Conservation (phyloP, 768 basidiomycete species). For the Favolaschia claudopus region DNA sequence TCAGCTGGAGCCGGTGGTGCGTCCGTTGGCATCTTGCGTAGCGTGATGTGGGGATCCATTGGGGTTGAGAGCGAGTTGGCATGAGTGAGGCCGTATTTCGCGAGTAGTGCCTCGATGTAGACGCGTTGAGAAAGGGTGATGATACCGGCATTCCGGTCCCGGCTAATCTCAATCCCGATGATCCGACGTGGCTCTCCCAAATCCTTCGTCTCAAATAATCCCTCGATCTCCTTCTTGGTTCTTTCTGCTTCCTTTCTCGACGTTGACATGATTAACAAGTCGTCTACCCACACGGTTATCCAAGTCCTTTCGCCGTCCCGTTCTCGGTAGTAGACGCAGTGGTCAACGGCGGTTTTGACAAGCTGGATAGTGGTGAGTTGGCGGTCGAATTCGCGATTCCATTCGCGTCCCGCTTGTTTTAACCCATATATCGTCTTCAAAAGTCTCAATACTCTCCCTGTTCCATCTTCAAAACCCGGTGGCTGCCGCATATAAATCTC, state of each 20-base stretch:
- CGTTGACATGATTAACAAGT: conserved; percentile 26
- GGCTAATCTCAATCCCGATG: conserved; percentile 33
- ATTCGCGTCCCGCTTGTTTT: conserved; percentile 28
- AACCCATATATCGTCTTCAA: conserved; percentile 13
- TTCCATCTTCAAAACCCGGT: conserved; percentile 14
- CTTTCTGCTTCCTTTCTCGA: not conserved
- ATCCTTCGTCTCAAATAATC: conserved; percentile 28
- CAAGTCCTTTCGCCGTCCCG: conserved; percentile 6
- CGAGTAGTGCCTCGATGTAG: not conserved
- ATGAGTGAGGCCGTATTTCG: not conserved
- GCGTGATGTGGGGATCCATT: not conserved
- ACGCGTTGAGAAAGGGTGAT: not conserved
- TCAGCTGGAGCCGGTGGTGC: not conserved
- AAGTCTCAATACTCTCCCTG: conserved; percentile 10
- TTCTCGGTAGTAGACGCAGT: conserved; percentile 26
- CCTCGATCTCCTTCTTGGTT: conserved; percentile 10
- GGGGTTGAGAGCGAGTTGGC: conserved; percentile 4
- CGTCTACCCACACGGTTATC: conserved; percentile 36
- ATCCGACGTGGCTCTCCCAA: conserved; percentile 32
- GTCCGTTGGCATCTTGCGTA: not conserved
- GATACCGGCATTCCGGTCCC: not conserved
- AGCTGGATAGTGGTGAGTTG: conserved; percentile 31
- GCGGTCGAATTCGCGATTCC: conserved; percentile 34
- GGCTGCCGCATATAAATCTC: conserved; percentile 18
- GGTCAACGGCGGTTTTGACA: conserved; percentile 19